Evolutionary conservation across 176 grass and related monocot species (phyloP), one percentile per base, ranked within the genome.

Genomic region (Thalia dealbata): DNA sequence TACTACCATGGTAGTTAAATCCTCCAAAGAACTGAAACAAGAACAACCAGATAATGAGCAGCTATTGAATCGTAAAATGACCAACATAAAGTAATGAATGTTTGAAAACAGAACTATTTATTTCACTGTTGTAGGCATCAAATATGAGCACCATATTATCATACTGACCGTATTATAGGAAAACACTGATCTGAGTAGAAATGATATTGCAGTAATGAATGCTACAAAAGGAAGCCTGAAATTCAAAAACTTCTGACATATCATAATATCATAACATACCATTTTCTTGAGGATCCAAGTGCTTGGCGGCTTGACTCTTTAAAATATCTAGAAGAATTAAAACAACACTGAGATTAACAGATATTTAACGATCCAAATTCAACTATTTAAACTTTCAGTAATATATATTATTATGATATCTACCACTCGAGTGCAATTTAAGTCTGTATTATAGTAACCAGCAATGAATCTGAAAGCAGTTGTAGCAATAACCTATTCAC

Each of bases 1-100:
- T 84, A 72, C 54, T 93, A 54, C 87, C 91, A 83, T 83, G 90
- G 76, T 84, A 92, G 68, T 83, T 85, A 81, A 86, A 99, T 75
- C 90, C 87, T 30, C 93, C 95, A 0, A 91, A 99, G 68, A 86
- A 93, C 90, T 95, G 56, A 54, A 48, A 19, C 70, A 72, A 48
- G n/a, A 72, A 23, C 3, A 52, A 50, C 0, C 8, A 54, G 30
- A 27, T 27, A 11, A 22, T 45, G 19, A 68, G 32, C 21, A n/a
- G 7, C 10, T 45, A 43, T 44, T n/a, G 27, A 43, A 68, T 0
- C 43, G 43, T 22, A 44, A 23, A 24, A n/a, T 23, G 11, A 68
- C 18, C 38, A 43, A 12, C 35, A 68, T 44, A 68, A 42, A 68
- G 0, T 12, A 43, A 68, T 22, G 21, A 58, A 68, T 22, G 21